These are phyloP conservation scores for Barnettozyma siamensis DNA, from an alignment of 805 yeast genomes.

Conservation along the genomic window DNA sequence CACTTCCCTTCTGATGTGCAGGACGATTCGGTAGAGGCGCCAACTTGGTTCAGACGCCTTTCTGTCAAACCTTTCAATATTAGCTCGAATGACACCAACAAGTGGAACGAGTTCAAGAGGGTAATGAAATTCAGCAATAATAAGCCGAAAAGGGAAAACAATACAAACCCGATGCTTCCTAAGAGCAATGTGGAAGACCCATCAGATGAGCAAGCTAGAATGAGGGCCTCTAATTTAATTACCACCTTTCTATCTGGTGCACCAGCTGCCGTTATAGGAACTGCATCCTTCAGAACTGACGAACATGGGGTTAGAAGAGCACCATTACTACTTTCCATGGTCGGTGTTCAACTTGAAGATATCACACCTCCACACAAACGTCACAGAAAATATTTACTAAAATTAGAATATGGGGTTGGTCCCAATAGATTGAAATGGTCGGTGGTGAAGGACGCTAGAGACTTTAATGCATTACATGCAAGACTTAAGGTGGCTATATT, in stretches of 20 bases:
- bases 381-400: constrained; percentile 50
- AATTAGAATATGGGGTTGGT: constrained; percentile 88
- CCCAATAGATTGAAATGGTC: constrained; percentile 75
- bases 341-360: constrained; percentile 60
- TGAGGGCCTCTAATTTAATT: constrained; percentile 38
- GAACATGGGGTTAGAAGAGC: constrained; percentile 74
- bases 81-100: constrained; percentile 8
- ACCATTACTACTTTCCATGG: constrained; percentile 69
- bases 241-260: constrained; percentile 56
- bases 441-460: constrained; percentile 64
- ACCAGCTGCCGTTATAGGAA: constrained; percentile 70
- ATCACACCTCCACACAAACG: constrained; percentile 29
- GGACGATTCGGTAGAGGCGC: constrained; percentile 11
- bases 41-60: constrained; percentile 23
- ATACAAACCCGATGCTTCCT: neutral
- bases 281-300: constrained; percentile 69
- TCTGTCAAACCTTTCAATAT: constrained; percentile 12
- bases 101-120: constrained; percentile 25
- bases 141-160: constrained; percentile 1
- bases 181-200: constrained; percentile 8
- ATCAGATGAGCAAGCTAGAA: constrained; percentile 22
- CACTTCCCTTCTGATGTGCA: no score
- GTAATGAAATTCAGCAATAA: constrained; percentile 21
- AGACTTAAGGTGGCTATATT: constrained; percentile 51
- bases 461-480: constrained; percentile 65